phyloP scores from a whole-genome alignment of 2,329 filamentous ascomycete species.

The Ophioceras dolichostomum region DNA sequence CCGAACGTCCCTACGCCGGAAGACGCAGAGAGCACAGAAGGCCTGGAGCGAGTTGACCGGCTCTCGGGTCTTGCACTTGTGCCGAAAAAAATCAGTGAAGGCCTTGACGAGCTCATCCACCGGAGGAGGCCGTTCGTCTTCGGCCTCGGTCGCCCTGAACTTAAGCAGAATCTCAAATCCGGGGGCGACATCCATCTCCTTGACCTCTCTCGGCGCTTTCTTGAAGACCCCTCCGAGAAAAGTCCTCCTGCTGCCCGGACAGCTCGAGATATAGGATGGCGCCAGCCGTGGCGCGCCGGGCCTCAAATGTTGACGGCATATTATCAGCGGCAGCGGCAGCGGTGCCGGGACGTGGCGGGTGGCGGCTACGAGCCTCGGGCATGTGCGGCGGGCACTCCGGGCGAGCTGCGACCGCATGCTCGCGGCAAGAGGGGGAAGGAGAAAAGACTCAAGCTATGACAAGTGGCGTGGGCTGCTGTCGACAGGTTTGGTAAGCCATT shows the following conservation, averaged over 20 bases:
- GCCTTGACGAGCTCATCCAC: constrained; percentile 51
- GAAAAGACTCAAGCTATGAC: too few relatives aligned
- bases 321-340: too few relatives aligned
- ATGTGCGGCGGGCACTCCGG: constrained; percentile 43
- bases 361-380: constrained; percentile 28
- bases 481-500: too few relatives aligned
- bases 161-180: constrained; percentile 63
- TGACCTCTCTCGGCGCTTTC: constrained; percentile 45
- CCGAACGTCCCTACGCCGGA: too few relatives aligned
- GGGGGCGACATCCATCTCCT: constrained; percentile 51
- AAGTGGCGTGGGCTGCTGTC: too few relatives aligned
- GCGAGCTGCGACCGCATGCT: constrained; percentile 49
- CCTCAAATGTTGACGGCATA: too few relatives aligned
- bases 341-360: constrained; percentile 6
- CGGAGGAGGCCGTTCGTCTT: constrained; percentile 52
- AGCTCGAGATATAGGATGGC: too few relatives aligned
- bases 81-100: constrained; percentile 50
- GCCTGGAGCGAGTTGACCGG: constrained; percentile 56
- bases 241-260: constrained; percentile 33
- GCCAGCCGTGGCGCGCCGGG: too few relatives aligned
- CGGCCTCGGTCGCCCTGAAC: constrained; percentile 48
- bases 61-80: constrained; percentile 33
- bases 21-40: constrained; percentile 36
- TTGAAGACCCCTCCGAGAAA: constrained; percentile 53
- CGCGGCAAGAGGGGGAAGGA: too few relatives aligned